Percentiles rank a stretch among this genome's conserved stretches.
Conservation (phyloP, 2,329 filamentous ascomycete species). For the Microsporum audouinii region DNA sequence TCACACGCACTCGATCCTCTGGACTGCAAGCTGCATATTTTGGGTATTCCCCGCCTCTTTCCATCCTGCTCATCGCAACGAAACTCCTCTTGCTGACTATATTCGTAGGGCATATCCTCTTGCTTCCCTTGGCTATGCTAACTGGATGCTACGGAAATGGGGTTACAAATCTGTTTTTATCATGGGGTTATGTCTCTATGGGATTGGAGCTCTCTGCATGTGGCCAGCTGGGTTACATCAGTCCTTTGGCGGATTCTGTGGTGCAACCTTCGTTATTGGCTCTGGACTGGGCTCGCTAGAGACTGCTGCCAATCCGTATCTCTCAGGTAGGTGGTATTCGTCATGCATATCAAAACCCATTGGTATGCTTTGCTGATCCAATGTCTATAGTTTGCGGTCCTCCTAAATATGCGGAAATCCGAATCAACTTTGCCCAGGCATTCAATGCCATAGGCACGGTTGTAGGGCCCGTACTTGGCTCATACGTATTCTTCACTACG, state of each 20-base stretch:
- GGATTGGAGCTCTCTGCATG: slow-evolving; percentile 66
- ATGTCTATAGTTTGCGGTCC: slow-evolving; percentile 54
- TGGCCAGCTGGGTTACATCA: slow-evolving; percentile 67
- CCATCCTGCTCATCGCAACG: neutral
- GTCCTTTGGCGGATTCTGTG: slow-evolving; percentile 64
- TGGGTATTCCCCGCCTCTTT: slow-evolving; percentile 32
- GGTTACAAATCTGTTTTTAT: slow-evolving; percentile 77
- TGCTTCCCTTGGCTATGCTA: slow-evolving; percentile 43
- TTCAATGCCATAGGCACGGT: slow-evolving; percentile 68
- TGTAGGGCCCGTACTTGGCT: slow-evolving; percentile 60
- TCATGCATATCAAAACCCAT: neutral
- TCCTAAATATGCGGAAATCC: slow-evolving; percentile 60
- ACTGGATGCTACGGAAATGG: slow-evolving; percentile 55
- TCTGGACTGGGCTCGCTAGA: slow-evolving; percentile 63
- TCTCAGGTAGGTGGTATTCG: slow-evolving; percentile 38
- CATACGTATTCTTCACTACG: slow-evolving; percentile 59
- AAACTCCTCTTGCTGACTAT: neutral
- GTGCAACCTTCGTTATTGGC: slow-evolving; percentile 59
- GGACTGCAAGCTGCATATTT: slow-evolving; percentile 56
- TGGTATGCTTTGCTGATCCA: neutral
- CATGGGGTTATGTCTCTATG: slow-evolving; percentile 57
- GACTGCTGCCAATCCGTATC: slow-evolving; percentile 67
- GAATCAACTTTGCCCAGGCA: slow-evolving; percentile 65
- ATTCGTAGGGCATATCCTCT: slow-evolving; percentile 40
- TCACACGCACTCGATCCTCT: slow-evolving; percentile 47